These are phyloP conservation scores for Wickerhamomyces bovis DNA, from an alignment of 805 yeast genomes.

Conservation along the genomic window DNA sequence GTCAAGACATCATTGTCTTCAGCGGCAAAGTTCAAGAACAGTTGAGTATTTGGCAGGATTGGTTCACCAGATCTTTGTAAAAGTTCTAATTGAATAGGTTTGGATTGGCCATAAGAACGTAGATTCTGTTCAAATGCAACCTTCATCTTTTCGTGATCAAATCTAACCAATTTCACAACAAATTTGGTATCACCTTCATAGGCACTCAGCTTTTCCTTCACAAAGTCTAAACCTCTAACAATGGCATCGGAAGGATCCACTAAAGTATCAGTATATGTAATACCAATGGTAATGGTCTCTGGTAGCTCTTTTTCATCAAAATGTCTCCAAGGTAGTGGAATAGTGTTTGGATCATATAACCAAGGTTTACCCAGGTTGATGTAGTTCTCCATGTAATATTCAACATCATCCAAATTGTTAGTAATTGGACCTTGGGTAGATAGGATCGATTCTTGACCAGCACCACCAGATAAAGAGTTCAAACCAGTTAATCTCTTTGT, in stretches of 20 bases:
- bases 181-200: slow-evolving; percentile 31
- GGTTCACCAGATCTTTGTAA: slow-evolving; percentile 67
- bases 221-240: slow-evolving; percentile 44
- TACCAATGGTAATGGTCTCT: slow-evolving; percentile 49
- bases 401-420: slow-evolving; percentile 58
- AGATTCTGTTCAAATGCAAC: slow-evolving; percentile 47
- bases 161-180: slow-evolving; percentile 43
- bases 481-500: slow-evolving; percentile 37
- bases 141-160: slow-evolving; percentile 49
- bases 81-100: slow-evolving; percentile 47
- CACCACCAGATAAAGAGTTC: slow-evolving; percentile 24
- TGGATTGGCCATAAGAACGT: slow-evolving; percentile 53
- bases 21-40: slow-evolving; percentile 50
- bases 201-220: slow-evolving; percentile 41
- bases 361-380: slow-evolving; percentile 54
- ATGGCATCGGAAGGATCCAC: slow-evolving; percentile 66
- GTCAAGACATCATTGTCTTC: slow-evolving; percentile 56
- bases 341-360: slow-evolving; percentile 36
- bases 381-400: slow-evolving; percentile 57
- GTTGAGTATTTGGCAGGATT: slow-evolving; percentile 53
- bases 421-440: slow-evolving; percentile 70
- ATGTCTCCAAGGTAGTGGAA: slow-evolving; percentile 34
- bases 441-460: slow-evolving; percentile 48
- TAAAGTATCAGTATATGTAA: slow-evolving; percentile 56
- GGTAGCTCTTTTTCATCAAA: slow-evolving; percentile 24